Conservation (phyloP, 2,329 filamentous ascomycete genomes). For the Ascochyta viciae-villosae region DNA sequence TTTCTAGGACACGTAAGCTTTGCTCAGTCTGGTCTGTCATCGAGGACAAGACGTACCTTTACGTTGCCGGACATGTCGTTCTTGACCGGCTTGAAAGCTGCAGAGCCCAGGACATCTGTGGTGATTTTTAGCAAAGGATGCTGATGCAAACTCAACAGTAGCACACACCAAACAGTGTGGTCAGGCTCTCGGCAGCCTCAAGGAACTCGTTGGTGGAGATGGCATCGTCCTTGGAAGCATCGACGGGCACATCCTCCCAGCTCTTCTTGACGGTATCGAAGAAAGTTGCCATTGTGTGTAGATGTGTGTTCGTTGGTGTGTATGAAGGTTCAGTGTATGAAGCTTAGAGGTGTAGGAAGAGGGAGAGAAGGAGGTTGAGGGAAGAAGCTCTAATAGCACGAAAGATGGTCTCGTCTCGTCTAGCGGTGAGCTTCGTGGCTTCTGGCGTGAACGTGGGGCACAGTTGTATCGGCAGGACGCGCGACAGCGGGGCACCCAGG, state of each 20-base stretch:
- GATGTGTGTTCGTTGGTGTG: constrained; percentile 3
- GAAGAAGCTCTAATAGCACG: constrained; percentile 10
- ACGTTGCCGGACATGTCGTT: constrained; percentile 90
- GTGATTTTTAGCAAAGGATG: not conserved
- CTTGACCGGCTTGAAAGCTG: constrained; percentile 90
- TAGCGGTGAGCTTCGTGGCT: constrained; percentile 23
- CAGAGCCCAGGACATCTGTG: constrained; percentile 67
- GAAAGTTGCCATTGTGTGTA: constrained; percentile 65
- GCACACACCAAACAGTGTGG: constrained; percentile 79
- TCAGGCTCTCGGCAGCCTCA: constrained; percentile 85
- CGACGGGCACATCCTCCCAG: constrained; percentile 82
- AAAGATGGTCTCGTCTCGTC: constrained; percentile 18
- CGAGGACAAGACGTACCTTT: constrained; percentile 65
- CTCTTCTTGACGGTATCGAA: constrained; percentile 84
- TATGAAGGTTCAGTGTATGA: not conserved
- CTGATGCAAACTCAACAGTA: not conserved
- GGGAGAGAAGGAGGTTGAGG: constrained; percentile 2
- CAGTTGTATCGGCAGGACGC: not conserved
- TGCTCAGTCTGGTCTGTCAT: not conserved
- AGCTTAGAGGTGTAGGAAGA: not conserved
- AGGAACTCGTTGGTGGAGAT: constrained; percentile 88
- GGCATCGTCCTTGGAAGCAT: constrained; percentile 75
- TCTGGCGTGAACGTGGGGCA: constrained; percentile 19
- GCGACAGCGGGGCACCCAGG: constrained; percentile 19
- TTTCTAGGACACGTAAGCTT: constrained; percentile 67